Percentiles rank a stretch among this genome's conserved stretches.
These are phyloP conservation scores for Kodamaea derodonti DNA, from an alignment of 1,139 yeast species.

Conservation along the genomic window DNA sequence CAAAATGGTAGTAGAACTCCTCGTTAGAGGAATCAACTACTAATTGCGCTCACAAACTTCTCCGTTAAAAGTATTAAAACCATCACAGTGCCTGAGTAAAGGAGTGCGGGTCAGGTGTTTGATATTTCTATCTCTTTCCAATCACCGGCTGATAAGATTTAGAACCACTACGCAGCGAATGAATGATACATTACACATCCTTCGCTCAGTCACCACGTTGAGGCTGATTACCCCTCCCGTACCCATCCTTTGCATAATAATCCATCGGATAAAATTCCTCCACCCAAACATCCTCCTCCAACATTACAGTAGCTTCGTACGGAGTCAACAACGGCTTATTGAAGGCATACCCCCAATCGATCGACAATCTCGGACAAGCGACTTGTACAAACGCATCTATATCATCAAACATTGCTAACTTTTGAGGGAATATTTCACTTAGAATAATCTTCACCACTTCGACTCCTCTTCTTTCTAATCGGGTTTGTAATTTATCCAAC, in stretches of 20 bases:
- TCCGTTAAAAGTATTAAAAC: too few relatives aligned
- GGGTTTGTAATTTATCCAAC: conserved; percentile 56
- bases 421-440: conserved; percentile 91
- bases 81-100: too few relatives aligned
- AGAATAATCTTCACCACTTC: conserved; percentile 77
- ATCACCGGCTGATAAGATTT: too few relatives aligned
- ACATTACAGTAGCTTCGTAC: conserved; percentile 90
- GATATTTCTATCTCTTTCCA: too few relatives aligned
- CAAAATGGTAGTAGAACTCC: too few relatives aligned
- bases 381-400: conserved; percentile 95
- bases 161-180: too few relatives aligned
- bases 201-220: too few relatives aligned
- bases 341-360: conserved; percentile 99
- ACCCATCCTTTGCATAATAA: conserved; percentile 85
- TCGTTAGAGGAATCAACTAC: too few relatives aligned
- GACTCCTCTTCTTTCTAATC: conserved; percentile 51
- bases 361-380: conserved; percentile 93
- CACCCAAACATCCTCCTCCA: conserved; percentile 69
- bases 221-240: conserved; percentile 84
- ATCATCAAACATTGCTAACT: conserved; percentile 89
- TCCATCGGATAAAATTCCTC: conserved; percentile 87
- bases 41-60: too few relatives aligned
- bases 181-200: too few relatives aligned
- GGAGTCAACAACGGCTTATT: conserved; percentile 90
- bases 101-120: too few relatives aligned